Base-by-base conservation (phyloP, 1,284 basidiomycete species). In the Termitomyces sp. region DNA sequence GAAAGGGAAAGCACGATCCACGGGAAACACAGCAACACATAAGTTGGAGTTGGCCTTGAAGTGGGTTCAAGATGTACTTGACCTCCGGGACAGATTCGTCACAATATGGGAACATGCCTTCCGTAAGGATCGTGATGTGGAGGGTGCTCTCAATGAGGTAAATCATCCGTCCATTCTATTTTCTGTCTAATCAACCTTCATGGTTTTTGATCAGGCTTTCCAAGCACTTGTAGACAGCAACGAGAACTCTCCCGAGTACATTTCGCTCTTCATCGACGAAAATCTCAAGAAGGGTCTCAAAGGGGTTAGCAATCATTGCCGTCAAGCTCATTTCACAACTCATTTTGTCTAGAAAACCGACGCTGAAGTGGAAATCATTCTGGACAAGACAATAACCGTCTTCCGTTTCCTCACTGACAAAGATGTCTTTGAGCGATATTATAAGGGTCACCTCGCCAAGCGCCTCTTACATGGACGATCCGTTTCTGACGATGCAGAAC, bases 361-460 rank as follows among this genome's bases (percentile, higher is more conserved):
- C 55, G 79, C 81, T 33, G 97, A 99, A 66, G 87, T 98, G 44
- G 96, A 99, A 62, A 68, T 67, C 33, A 83, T 97, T 3, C 74
- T 99, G 55, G 93, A 97, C 66, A 97, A 96, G 74, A 97, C 96
- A 0, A 96, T 98, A 67, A 90, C 87, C 1, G 82, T 99, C 26
- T 99, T 99, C 83, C 84, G 97, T 54, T 99, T 88, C 74, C 79
- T 99, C 57, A 81, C 86, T 8, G 95, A 99, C 71, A 99, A 98
- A 73, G 97, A 99, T 68, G 84, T 95, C 21, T 99, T 99, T 67
- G 97, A 99, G 72, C 83, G 92, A 24, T 99, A 99, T 72, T 99
- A 99, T 77, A 99, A 99, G 73, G 82, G 81, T 21, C 97, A 99
- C 68, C 84, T 99, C 17, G 92, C 96, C 9, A 94, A 95, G 67